phyloP scores from a whole-genome alignment of 2,329 filamentous ascomycete genomes.

The Fusarium caatingaense region DNA sequence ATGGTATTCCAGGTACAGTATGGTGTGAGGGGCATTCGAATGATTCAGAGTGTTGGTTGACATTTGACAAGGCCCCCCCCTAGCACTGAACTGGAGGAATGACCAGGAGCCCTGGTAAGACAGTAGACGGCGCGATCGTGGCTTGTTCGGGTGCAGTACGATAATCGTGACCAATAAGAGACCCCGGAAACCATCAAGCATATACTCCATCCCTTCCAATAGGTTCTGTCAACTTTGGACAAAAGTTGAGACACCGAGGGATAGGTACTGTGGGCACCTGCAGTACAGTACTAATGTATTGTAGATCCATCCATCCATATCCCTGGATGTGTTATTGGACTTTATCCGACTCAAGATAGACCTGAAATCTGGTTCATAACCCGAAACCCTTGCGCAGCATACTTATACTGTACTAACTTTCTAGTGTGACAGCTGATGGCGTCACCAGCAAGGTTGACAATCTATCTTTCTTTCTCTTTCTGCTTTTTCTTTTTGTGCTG shows the following conservation, averaged over 20 bases:
- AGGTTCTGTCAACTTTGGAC: not conserved
- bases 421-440: constrained; percentile 21
- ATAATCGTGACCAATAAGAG: constrained; percentile 11
- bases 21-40: not conserved
- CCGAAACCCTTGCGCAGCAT: not conserved
- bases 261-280: not conserved
- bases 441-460: constrained; percentile 27
- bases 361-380: not conserved
- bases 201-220: not conserved
- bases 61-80: not conserved
- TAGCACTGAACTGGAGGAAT: not conserved
- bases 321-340: not conserved
- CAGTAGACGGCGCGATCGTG: constrained; percentile 30
- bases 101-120: not conserved
- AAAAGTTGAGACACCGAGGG: not conserved
- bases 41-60: not conserved
- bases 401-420: not conserved
- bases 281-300: not conserved
- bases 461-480: not conserved
- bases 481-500: not conserved
- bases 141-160: constrained; percentile 5
- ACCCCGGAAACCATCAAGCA: not conserved
- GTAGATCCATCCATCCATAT: not conserved
- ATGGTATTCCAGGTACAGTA: not conserved
- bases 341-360: not conserved